Base-by-base conservation (phyloP, 2,329 filamentous ascomycete species). In the Colletotrichum chrysophilum region DNA sequence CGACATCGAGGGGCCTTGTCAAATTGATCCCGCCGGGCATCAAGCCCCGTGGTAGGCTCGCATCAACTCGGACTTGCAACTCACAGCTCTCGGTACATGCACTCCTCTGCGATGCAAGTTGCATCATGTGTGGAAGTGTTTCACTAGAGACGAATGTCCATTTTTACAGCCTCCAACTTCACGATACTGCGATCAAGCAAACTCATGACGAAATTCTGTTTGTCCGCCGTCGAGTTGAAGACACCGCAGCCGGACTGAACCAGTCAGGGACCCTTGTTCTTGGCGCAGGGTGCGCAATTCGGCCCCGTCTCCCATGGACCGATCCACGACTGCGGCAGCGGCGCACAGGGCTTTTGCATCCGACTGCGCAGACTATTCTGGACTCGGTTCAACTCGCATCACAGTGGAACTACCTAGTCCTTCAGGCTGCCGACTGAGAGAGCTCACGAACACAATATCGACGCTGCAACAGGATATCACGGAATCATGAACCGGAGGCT, bases 141-240 rank as follows among this genome's bases (percentile, higher is more conserved):
- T 60, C 48, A 43, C 43, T 21, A 28, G 7, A 38, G 5, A 60
- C 24, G 21, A 58, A 62, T 36, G 65, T 48, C 34, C 36, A 28
- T 56, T 66, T 62, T 48, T 32, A 7, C 32, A 65, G 21, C 16
- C 30, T 55, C 36, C 26, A 58, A 18, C 36, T 56, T 66, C 52
- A 26, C 52, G 62, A 75, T 70, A 76, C 71, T 62, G 74, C 52
- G 21, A 21, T 24, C 30, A 56, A 21, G 38, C 58, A 66, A 74
- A 71, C 16, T 38, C 52, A 75, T 76, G 74, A 76, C 74, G 66
- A 75, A 56, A 76, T 75, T 60, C 8, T 66, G 74, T 76, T 75
- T 76, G 74, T 76, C 74, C 48, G 32, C 30, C 24, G 34, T 55
- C 28, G 24, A 71, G 30, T n/a, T 21, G 36, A 38, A 21, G 26